These are phyloP conservation scores for Aspergillus campestris DNA, from an alignment of 495 filamentous ascomycete genomes.

Conservation along the genomic window DNA sequence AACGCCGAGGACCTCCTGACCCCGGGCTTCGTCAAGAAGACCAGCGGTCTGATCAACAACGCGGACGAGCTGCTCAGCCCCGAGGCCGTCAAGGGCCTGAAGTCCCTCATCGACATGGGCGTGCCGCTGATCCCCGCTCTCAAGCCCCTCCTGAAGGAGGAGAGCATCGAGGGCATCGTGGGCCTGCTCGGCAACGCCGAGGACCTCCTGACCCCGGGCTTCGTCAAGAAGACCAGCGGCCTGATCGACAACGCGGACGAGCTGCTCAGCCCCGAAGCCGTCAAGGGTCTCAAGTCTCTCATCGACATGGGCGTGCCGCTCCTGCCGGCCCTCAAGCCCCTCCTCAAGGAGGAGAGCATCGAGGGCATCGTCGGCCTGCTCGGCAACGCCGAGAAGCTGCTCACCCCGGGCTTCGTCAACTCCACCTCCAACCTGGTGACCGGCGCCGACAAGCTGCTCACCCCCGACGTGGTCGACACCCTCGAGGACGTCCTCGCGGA, in stretches of 20 bases:
- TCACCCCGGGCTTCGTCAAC: conserved; percentile 30
- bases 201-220: conserved; percentile 25
- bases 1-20: conserved; percentile 21
- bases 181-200: conserved; percentile 31
- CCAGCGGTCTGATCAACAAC: conserved; percentile 8
- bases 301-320: conserved; percentile 27
- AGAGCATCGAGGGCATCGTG: conserved; percentile 28
- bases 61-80: conserved; percentile 4
- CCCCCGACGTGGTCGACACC: conserved; percentile 1
- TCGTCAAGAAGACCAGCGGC: conserved; percentile 30
- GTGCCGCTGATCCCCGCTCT: conserved; percentile 29
- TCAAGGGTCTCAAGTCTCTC: conserved; percentile 28
- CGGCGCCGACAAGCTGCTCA: conserved; percentile 7
- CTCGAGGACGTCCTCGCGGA: conserved; percentile 10
- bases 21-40: conserved; percentile 21
- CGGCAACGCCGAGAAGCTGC: conserved; percentile 28
- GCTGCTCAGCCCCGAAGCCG: conserved; percentile 28
- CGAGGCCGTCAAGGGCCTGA: conserved; percentile 17
- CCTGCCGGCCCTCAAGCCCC: conserved; percentile 21
- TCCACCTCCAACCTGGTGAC: conserved; percentile 16
- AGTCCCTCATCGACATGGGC: conserved; percentile 25
- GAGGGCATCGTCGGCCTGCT: conserved; percentile 26
- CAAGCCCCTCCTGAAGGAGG: conserved; percentile 29
- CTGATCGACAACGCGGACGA: conserved; percentile 27
- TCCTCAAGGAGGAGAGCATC: conserved; percentile 28